Percentiles rank a stretch among this genome's conserved stretches.
Evolutionary conservation across 2,329 filamentous ascomycete genomes (phyloP).

Genomic region (Cladosporium sp.): DNA sequence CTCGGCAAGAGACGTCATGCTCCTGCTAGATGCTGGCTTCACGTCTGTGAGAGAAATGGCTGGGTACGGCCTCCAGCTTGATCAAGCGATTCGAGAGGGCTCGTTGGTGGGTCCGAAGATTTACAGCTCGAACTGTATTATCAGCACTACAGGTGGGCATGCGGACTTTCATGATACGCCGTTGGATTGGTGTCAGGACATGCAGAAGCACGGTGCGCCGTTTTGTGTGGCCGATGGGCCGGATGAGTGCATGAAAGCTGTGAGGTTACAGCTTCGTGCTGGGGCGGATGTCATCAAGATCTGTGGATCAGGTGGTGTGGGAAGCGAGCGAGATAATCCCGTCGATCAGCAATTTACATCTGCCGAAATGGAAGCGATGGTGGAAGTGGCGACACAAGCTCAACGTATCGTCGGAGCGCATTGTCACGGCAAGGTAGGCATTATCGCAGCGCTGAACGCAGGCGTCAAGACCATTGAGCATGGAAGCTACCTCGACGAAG

Average conservation of each 20-base stretch:
- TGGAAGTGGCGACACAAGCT: slow-evolving; percentile 28
- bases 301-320: slow-evolving; percentile 38
- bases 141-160: slow-evolving; percentile 54
- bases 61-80: slow-evolving; percentile 49
- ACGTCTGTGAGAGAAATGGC: slow-evolving; percentile 54
- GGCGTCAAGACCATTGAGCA: slow-evolving; percentile 53
- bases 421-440: slow-evolving; percentile 49
- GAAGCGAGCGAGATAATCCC: slow-evolving; percentile 28
- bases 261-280: slow-evolving; percentile 46
- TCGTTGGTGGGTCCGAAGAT: slow-evolving; percentile 51
- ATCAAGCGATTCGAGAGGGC: slow-evolving; percentile 46
- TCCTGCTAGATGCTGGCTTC: slow-evolving; percentile 51
- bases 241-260: slow-evolving; percentile 46
- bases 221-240: slow-evolving; percentile 48
- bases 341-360: slow-evolving; percentile 27
- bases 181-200: slow-evolving; percentile 37
- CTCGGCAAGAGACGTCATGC: slow-evolving; percentile 43
- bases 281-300: slow-evolving; percentile 53
- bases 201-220: slow-evolving; percentile 36
- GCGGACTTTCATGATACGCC: slow-evolving; percentile 47
- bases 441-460: slow-evolving; percentile 47
- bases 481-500: slow-evolving; percentile 50
- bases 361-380: slow-evolving; percentile 30
- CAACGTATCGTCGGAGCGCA: slow-evolving; percentile 37
- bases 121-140: slow-evolving; percentile 47